Percentiles rank a stretch among this genome's conserved stretches.
phyloP scores from a whole-genome alignment of 768 basidiomycete genomes.

The Myochromella boudieri region DNA sequence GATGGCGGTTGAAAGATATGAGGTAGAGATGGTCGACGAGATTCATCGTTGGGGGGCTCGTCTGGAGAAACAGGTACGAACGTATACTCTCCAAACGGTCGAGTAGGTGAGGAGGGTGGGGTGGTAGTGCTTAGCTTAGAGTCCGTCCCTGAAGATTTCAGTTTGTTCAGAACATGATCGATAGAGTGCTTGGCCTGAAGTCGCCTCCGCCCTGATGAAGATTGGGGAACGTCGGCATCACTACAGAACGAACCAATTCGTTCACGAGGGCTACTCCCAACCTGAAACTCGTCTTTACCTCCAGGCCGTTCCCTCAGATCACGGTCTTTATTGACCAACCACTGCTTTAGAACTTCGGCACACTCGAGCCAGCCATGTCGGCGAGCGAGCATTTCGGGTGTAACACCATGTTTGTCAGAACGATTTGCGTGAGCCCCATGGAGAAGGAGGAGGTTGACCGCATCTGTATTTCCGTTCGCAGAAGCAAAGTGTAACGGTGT shows the following conservation, averaged over 20 bases:
- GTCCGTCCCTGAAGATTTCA: constrained; percentile 32
- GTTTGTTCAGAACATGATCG: constrained; percentile 65
- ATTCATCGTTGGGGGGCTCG: constrained; percentile 30
- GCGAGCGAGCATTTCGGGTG: constrained; percentile 80
- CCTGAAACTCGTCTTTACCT: constrained; percentile 14
- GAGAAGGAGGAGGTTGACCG: constrained; percentile 78
- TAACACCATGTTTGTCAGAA: constrained; percentile 89
- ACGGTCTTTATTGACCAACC: constrained; percentile 60
- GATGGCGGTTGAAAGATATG: constrained; percentile 43
- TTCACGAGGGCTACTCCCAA: constrained; percentile 13
- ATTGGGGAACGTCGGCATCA: constrained; percentile 24
- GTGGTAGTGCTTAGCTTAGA: constrained; percentile 28
- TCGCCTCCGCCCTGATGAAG: constrained; percentile 40
- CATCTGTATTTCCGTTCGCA: constrained; percentile 84
- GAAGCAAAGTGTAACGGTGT: constrained; percentile 97
- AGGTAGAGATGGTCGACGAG: constrained; percentile 72
- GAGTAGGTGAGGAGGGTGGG: constrained; percentile 42
- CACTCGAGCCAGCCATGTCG: constrained; percentile 80
- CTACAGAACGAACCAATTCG: constrained; percentile 20
- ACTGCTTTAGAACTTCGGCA: constrained; percentile 69
- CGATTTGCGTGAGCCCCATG: constrained; percentile 82
- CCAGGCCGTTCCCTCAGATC: constrained; percentile 55
- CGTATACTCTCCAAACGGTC: constrained; percentile 46
- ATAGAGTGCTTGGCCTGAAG: constrained; percentile 78
- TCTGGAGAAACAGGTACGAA: constrained; percentile 36